Percentiles rank a stretch among this genome's conserved stretches.
These are phyloP conservation scores for Alternaria metachromatica DNA, from an alignment of 2,329 filamentous ascomycete genomes.

Conservation along the genomic window DNA sequence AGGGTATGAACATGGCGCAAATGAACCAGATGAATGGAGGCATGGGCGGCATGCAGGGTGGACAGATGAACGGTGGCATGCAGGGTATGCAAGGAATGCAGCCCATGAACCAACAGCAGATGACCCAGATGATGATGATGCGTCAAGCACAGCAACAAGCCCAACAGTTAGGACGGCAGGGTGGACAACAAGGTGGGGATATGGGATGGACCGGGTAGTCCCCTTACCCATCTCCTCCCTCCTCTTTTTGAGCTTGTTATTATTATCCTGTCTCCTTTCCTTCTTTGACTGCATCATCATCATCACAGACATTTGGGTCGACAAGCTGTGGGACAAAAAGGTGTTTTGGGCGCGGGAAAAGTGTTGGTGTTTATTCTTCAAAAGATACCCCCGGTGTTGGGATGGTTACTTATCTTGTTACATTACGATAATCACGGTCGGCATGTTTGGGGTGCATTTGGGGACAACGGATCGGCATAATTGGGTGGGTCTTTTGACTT, in stretches of 20 bases:
- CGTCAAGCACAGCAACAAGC: conserved; percentile 38
- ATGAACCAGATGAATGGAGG: conserved; percentile 19
- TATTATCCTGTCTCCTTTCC: background rate
- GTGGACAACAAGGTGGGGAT: conserved; percentile 31
- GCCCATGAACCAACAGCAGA: conserved; percentile 38
- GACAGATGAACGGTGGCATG: conserved; percentile 23
- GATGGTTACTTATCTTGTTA: background rate
- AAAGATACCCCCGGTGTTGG: conserved; percentile 7
- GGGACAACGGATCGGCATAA: background rate
- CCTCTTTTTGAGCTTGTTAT: background rate
- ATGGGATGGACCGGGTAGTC: conserved; percentile 35
- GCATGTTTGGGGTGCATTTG: background rate
- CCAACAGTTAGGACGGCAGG: conserved; percentile 30
- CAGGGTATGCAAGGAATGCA: conserved; percentile 34
- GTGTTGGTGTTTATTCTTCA: background rate
- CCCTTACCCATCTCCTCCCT: background rate
- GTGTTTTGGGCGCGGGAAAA: conserved; percentile 1
- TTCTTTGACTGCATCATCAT: background rate
- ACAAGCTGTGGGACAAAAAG: background rate
- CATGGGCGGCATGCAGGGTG: conserved; percentile 24
- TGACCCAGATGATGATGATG: conserved; percentile 46
- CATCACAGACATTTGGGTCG: background rate
- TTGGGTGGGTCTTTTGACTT: background rate
- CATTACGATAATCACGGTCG: background rate
- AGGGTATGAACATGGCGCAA: conserved; percentile 20